Evolutionary conservation across 805 yeast genomes (phyloP).

Genomic region (Candida khao-thaluensis): DNA sequence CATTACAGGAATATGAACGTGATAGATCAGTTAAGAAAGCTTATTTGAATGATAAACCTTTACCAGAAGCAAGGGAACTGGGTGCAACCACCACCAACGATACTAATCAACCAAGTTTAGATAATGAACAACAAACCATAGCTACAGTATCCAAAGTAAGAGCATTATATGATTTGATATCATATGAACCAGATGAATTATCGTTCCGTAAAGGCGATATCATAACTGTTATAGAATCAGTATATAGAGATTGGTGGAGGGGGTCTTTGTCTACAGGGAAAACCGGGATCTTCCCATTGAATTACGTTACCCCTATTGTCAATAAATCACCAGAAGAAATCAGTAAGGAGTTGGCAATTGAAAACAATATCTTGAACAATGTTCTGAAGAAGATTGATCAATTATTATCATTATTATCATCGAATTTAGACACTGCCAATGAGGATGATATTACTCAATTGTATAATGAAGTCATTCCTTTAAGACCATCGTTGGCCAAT

Average conservation of each 20-base stretch:
- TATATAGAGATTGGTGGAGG: slow-evolving; percentile 93
- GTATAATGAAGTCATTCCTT: slow-evolving; percentile 68
- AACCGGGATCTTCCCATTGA: slow-evolving; percentile 87
- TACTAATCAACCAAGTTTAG: slow-evolving; percentile 1
- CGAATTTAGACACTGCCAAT: slow-evolving; percentile 37
- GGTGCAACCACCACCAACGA: not conserved
- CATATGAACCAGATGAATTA: slow-evolving; percentile 82
- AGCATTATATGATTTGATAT: slow-evolving; percentile 78
- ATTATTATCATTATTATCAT: slow-evolving; percentile 51
- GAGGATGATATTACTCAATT: slow-evolving; percentile 69
- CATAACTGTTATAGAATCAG: slow-evolving; percentile 82
- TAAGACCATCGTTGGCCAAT: slow-evolving; percentile 72
- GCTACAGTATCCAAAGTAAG: slow-evolving; percentile 63
- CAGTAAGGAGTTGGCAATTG: slow-evolving; percentile 47
- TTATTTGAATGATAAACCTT: slow-evolving; percentile 31
- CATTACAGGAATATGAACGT: slow-evolving; percentile 60
- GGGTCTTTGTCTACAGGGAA: slow-evolving; percentile 76
- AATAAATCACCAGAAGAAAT: slow-evolving; percentile 65
- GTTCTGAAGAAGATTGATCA: slow-evolving; percentile 62
- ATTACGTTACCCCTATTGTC: slow-evolving; percentile 79
- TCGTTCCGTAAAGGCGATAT: slow-evolving; percentile 86
- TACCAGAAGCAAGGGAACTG: slow-evolving; percentile 25
- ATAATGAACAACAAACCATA: slow-evolving; percentile 29
- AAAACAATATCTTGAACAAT: slow-evolving; percentile 52
- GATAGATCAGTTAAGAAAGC: slow-evolving; percentile 32